Evolutionary conservation across 179 eudicot genomes (phyloP), one percentile per base, ranked within the genome.

Genomic region (Silene vulgaris): DNA sequence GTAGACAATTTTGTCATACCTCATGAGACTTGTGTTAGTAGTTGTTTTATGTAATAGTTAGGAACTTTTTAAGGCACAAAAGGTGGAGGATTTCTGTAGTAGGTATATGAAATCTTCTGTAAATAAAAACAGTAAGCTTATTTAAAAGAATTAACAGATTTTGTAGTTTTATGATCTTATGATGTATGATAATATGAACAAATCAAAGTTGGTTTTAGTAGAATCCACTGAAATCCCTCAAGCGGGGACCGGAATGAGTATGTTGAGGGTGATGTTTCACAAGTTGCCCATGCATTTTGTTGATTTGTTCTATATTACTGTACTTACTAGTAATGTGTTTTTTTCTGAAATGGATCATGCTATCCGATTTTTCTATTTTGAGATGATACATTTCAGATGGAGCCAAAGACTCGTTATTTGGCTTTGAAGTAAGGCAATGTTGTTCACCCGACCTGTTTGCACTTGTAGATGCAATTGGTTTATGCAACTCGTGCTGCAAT

Each of bases 231-330:
- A 57, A 69, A 45, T 45, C 60, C 60, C 16, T 45, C 3, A 21
- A 14, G 37, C 19, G 73, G 73, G 74, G 72, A 71, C 74, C 63
- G 13, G 14, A 5, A 14, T 71, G 74, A 71, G 63, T 61, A 71
- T 57, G 29, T 57, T 56, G 74, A 71, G 43, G 43, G 62, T 7
- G 74, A 71, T 32, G n/a, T 59, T 56, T 4, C 48, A 57, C 65
- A n/a, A 72, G 65, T n/a, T 72, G 65, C 64, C 65, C 48, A 16
- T 45, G 60, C 32, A 57, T 72, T 52, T 30, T 32, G 28, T 68
- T 13, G 32, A 57, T 52, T 30, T 32, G 28, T 68, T 13, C 19
- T 8, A 1, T 66, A 48, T 14, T 4, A 48, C 14, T 48, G 12
- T 9, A 45, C 40, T 35, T 35, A 8, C 8, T 40, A 61, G 32